Base-by-base conservation (phyloP, 2,329 filamentous ascomycete species). In the Phyllosticta citrichinensis region DNA sequence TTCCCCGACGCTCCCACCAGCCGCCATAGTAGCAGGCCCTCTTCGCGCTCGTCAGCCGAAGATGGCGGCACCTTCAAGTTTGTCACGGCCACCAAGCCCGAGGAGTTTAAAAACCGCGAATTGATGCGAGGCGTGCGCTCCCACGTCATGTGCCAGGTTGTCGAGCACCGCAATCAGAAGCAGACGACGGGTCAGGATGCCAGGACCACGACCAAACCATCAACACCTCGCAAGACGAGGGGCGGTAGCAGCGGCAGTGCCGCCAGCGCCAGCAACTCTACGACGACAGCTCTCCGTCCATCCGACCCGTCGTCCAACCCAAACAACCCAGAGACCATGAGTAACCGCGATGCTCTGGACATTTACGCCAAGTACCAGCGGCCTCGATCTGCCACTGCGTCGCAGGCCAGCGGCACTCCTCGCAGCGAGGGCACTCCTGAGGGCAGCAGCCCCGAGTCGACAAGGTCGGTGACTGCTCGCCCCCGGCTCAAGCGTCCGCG, bases 41-140 rank as follows among this genome's bases (percentile, higher is more conserved):
- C 55, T 33, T 58, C 55, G 10, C 56, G 40, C 33, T 62, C 60
- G 51, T 56, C 60, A 10, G 51, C 52, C 17, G 25, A 27, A 33
- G 55, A 61, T 17, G 57, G 52, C 62, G 61, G 63, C 61, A 61
- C 52, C 35, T 63, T 73, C 47, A 63, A 64, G 3, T 75, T 71
- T 61, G 71, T 75, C 62, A 73, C 70, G 27, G 69, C 66, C 57
- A 69, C 53, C 30, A 67, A 67, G 14, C 72, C 67, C 24, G 66
- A 63, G 5, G 68, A 70, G 17, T 68, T 75, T 62, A 73, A 69
- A 62, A 62, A 69, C 8, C 69, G 65, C 56, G 63, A 65, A 52
- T 64, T 65, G 30, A 73, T 75, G 71, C 70, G 68, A 19, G 63
- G 60, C 33, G 69, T 74, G 40, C 71, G 73, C 47, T 70, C 70